A percentile compares a stretch with the other conserved stretches of the same genome.
Conservation (phyloP, 139 green algal genomes). For the Zygnema circumcarinatum region DNA sequence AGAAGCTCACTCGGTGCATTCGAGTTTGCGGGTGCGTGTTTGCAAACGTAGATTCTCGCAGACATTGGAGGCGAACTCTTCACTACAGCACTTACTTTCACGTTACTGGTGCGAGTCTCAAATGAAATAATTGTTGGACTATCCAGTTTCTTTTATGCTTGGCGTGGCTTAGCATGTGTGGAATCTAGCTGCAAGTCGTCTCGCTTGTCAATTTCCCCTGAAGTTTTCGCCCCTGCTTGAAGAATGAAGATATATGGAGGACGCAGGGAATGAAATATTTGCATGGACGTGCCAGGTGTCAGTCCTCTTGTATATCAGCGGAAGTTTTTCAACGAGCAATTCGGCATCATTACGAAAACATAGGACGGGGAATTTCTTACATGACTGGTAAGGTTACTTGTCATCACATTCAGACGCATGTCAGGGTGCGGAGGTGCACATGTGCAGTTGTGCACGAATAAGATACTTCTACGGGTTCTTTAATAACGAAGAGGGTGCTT, state of each 20-base stretch:
- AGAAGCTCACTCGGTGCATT: too few species aligned
- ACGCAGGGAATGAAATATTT: too few species aligned
- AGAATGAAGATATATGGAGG: too few species aligned
- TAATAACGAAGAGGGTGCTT: too few species aligned
- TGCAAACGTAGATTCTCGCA: constrained; percentile 18
- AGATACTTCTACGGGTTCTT: too few species aligned
- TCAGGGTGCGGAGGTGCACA: neutral
- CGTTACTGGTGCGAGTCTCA: constrained; percentile 25
- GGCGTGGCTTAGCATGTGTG: neutral
- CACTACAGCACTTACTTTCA: constrained; percentile 24
- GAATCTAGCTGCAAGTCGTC: neutral
- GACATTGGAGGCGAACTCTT: constrained; percentile 47
- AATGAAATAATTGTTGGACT: too few species aligned
- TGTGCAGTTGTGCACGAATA: too few species aligned
- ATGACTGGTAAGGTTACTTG: constrained; percentile 33
- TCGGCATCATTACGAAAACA: constrained; percentile 24
- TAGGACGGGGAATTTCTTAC: neutral
- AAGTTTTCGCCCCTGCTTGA: too few species aligned
- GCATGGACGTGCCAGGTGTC: constrained; percentile 13
- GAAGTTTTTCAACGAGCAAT: constrained; percentile 24
- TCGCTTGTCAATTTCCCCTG: too few species aligned
- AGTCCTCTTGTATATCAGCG: constrained; percentile 6
- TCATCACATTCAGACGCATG: neutral
- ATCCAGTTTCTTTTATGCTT: too few species aligned
- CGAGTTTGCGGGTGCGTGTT: neutral